These are phyloP conservation scores for Fusarium caatingaense DNA, from an alignment of 2,329 filamentous ascomycete species.

Conservation along the genomic window DNA sequence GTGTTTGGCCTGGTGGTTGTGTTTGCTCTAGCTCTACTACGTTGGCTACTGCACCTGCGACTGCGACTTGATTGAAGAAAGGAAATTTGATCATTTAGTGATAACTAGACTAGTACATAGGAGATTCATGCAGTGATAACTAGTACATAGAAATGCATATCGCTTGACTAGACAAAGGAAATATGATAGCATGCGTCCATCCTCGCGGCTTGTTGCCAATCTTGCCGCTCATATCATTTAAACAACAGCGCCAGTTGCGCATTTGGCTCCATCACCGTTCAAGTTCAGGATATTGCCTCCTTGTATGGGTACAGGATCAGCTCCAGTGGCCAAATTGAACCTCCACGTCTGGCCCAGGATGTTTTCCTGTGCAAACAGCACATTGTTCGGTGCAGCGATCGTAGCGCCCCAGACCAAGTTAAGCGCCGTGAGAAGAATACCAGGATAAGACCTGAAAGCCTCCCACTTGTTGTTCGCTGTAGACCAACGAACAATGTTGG, in stretches of 20 bases:
- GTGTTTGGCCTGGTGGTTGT: conserved; percentile 55
- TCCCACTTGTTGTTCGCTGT: conserved; percentile 10
- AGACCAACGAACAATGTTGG: conserved; percentile 26
- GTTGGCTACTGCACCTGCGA: conserved; percentile 33
- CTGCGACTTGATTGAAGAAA: conserved; percentile 20
- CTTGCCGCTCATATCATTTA: conserved; percentile 17
- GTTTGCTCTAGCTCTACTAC: conserved; percentile 52
- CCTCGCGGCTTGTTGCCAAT: conserved; percentile 23
- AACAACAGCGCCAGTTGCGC: conserved; percentile 2
- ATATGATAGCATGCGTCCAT: conserved; percentile 17
- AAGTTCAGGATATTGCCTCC: conserved; percentile 18
- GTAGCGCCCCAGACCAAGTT: conserved; percentile 20
- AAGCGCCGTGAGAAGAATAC: neutral
- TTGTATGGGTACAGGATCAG: neutral
- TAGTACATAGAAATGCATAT: conserved; percentile 25
- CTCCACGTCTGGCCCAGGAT: conserved; percentile 17
- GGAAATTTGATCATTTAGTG: conserved; percentile 19
- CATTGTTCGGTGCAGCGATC: neutral
- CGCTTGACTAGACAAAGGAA: conserved; percentile 25
- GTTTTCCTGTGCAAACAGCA: conserved; percentile 22
- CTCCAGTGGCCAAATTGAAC: neutral
- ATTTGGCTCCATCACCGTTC: conserved; percentile 30
- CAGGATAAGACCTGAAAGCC: neutral
- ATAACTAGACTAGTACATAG: conserved; percentile 23
- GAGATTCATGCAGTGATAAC: neutral